A percentile compares a stretch with the other conserved stretches of the same genome.
Conservation (phyloP, 345 rosid genomes). For the Brassica incana region DNA sequence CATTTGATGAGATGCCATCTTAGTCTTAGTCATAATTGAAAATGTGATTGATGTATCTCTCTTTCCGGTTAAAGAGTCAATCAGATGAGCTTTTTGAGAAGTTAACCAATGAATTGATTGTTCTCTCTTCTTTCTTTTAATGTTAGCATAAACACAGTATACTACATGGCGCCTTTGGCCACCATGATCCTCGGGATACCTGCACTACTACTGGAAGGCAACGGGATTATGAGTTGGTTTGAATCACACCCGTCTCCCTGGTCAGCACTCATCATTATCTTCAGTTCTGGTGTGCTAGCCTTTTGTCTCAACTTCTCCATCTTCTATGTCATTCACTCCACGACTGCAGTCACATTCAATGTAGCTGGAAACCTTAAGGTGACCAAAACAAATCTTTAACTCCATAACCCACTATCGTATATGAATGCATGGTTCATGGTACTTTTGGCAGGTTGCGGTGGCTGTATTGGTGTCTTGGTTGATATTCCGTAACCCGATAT, state of each 20-base stretch:
- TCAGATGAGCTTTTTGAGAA: slow-evolving; percentile 6
- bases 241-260: slow-evolving; percentile 50
- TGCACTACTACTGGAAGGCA: slow-evolving; percentile 84
- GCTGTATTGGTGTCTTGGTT: slow-evolving; percentile 94
- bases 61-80: neutral
- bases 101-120: neutral
- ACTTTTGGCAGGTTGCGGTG: slow-evolving; percentile 71
- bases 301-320: slow-evolving; percentile 98
- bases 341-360: slow-evolving; percentile 97
- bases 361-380: slow-evolving; percentile 99
- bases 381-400: slow-evolving; percentile 40
- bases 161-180: slow-evolving; percentile 99
- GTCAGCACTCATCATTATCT: slow-evolving; percentile 73
- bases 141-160: slow-evolving; percentile 90
- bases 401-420: neutral
- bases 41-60: neutral
- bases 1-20: too few relatives aligned
- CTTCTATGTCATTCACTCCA: slow-evolving; percentile 96
- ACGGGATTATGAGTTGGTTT: slow-evolving; percentile 81
- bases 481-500: slow-evolving; percentile 56
- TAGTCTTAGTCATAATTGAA: neutral
- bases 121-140: neutral
- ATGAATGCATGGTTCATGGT: slow-evolving; percentile 2
- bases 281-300: slow-evolving; percentile 89
- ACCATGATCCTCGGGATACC: slow-evolving; percentile 92